These are phyloP conservation scores for Kingdonia uniflora DNA, from an alignment of 164 flowering plant genomes.

Conservation along the genomic window DNA sequence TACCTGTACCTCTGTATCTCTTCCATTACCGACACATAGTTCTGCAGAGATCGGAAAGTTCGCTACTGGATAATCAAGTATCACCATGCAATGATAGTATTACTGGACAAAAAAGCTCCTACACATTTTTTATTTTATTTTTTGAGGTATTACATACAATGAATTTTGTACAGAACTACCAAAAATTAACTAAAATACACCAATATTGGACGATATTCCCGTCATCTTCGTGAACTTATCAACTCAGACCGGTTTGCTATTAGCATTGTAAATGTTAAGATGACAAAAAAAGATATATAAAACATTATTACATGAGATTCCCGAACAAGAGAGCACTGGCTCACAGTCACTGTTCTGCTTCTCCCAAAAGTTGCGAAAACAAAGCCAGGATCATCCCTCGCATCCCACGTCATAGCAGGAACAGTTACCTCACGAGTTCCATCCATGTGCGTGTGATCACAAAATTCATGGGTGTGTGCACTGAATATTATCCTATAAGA, in stretches of 20 bases:
- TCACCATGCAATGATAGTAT: background rate
- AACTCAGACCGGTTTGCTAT: slow-evolving; percentile 14
- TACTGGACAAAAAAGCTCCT: background rate
- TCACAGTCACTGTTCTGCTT: slow-evolving; percentile 29
- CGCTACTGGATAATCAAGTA: background rate
- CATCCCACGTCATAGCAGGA: slow-evolving; percentile 63
- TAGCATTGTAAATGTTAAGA: slow-evolving; percentile 18
- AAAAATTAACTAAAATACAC: too few relatives aligned
- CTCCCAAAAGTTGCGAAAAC: slow-evolving; percentile 41
- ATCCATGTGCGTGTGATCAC: slow-evolving; percentile 36
- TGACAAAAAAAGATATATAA: slow-evolving; percentile 22
- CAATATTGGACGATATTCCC: background rate
- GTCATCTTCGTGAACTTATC: slow-evolving; percentile 9
- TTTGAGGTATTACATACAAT: too few relatives aligned
- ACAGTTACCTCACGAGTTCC: slow-evolving; percentile 61
- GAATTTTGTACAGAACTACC: too few relatives aligned
- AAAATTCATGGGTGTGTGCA: slow-evolving; percentile 44
- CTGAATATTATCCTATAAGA: slow-evolving; percentile 56
- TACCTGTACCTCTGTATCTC: too few relatives aligned
- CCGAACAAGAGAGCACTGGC: slow-evolving; percentile 47
- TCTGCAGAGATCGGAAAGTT: too few relatives aligned
- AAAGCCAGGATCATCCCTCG: slow-evolving; percentile 56
- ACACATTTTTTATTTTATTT: background rate
- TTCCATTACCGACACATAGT: too few relatives aligned
- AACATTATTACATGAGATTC: slow-evolving; percentile 42